phyloP scores from a whole-genome alignment of 2,329 filamentous ascomycete genomes.

The Colletotrichum sp. region DNA sequence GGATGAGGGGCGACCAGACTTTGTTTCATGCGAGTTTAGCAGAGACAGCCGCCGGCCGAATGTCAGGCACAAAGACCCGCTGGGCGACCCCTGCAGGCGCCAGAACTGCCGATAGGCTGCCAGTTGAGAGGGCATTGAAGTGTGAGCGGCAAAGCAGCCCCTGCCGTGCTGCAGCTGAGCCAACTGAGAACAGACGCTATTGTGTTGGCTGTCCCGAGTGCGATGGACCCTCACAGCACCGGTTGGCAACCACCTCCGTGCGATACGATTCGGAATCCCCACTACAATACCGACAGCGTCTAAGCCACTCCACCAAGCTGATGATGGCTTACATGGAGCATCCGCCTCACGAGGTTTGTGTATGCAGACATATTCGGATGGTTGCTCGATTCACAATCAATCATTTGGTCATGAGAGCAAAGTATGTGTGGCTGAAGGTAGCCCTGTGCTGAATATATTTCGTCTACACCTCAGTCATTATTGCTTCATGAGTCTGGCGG shows the following conservation, averaged over 20 bases:
- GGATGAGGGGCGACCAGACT: slow-evolving; percentile 4
- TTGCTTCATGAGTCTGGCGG: background rate
- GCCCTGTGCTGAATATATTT: background rate
- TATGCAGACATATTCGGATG: background rate
- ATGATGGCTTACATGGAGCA: background rate
- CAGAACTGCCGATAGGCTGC: slow-evolving; percentile 12
- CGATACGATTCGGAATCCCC: background rate
- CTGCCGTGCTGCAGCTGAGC: background rate
- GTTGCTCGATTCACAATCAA: background rate
- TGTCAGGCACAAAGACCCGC: slow-evolving; percentile 9
- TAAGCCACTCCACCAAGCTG: background rate
- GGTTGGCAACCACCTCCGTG: background rate
- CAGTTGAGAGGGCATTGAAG: background rate
- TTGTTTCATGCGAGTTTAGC: slow-evolving; percentile 19
- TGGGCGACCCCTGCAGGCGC: slow-evolving; percentile 11
- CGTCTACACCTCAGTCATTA: background rate
- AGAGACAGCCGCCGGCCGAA: slow-evolving; percentile 18
- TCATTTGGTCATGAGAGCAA: background rate
- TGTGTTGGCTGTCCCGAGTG: background rate
- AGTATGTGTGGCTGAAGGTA: background rate
- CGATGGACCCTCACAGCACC: background rate
- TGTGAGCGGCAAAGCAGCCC: slow-evolving; percentile 17
- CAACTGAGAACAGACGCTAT: background rate
- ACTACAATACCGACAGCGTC: background rate
- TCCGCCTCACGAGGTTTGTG: background rate